phyloP scores from a whole-genome alignment of 202 grass and related monocot species.

The Zizania palustris region DNA sequence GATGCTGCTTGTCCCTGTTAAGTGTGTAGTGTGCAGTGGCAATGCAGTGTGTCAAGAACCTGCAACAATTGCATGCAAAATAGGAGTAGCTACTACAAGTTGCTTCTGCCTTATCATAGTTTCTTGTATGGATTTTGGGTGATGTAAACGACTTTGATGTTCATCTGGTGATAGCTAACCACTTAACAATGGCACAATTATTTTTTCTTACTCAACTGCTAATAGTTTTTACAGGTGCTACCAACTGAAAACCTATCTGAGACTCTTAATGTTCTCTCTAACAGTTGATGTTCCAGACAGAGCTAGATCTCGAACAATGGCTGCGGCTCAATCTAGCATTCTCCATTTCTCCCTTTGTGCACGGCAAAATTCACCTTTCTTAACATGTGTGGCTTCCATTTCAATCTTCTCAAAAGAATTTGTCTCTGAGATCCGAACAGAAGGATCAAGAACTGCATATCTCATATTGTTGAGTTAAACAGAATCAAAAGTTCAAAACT shows the following conservation, averaged over 20 bases:
- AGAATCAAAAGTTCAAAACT: neutral
- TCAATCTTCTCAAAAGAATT: neutral
- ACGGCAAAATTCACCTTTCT: neutral
- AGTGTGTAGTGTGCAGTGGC: neutral
- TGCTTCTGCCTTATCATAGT: neutral
- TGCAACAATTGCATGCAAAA: conserved; percentile 32
- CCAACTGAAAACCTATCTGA: neutral
- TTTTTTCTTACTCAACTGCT: too few species aligned
- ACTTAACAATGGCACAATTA: conserved; percentile 20
- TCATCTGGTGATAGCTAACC: neutral
- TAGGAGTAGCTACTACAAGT: neutral
- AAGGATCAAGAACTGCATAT: neutral
- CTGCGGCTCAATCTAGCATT: too few species aligned
- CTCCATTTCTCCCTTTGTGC: too few species aligned
- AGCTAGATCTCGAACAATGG: too few species aligned
- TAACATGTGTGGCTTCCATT: neutral
- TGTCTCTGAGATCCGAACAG: neutral
- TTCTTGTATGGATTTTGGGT: neutral
- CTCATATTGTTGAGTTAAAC: neutral
- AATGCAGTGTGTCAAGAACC: conserved; percentile 4
- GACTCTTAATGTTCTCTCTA: neutral
- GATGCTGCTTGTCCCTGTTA: neutral
- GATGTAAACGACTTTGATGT: neutral
- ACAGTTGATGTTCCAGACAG: neutral
- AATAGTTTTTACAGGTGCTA: too few species aligned